Conservation (phyloP, 371 early-diverging fungal genomes). For the Actinomortierella ambigua region DNA sequence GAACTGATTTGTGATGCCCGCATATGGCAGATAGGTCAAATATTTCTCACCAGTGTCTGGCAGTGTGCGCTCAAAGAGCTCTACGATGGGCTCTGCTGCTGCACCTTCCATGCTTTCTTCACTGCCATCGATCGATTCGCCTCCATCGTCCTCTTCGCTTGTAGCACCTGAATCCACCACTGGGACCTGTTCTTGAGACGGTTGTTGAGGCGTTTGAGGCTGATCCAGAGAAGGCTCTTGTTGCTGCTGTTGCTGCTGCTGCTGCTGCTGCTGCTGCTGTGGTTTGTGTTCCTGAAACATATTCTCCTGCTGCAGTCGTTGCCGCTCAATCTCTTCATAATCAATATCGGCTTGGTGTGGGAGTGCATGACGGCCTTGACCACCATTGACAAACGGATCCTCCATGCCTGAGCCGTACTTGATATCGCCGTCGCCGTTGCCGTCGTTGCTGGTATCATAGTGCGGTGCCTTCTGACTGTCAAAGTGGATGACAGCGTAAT, state of each 20-base stretch:
- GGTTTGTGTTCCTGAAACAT: constrained; percentile 1
- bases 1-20: constrained; percentile 44
- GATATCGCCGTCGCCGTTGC: constrained; percentile 3
- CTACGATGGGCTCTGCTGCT: constrained; percentile 11
- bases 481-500: constrained; percentile 35
- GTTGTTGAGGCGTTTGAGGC: constrained; percentile 21
- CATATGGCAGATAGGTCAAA: constrained; percentile 39
- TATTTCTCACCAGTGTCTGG: constrained; percentile 17
- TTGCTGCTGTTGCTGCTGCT: constrained; percentile 4
- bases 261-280: constrained; percentile 5
- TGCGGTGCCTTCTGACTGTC: neutral
- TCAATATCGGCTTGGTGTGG: constrained; percentile 28
- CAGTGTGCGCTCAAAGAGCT: constrained; percentile 30
- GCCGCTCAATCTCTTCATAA: constrained; percentile 3
- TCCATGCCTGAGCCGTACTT: neutral
- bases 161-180: neutral
- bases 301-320: neutral
- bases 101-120: constrained; percentile 10
- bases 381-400: constrained; percentile 17
- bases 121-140: neutral
- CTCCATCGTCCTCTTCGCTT: neutral
- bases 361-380: constrained; percentile 30
- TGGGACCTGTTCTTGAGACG: neutral
- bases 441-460: constrained; percentile 5
- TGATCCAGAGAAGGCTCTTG: no score